Evolutionary conservation across 1,284 basidiomycete genomes (phyloP).

Genomic region (Acaromyces ingoldii): DNA sequence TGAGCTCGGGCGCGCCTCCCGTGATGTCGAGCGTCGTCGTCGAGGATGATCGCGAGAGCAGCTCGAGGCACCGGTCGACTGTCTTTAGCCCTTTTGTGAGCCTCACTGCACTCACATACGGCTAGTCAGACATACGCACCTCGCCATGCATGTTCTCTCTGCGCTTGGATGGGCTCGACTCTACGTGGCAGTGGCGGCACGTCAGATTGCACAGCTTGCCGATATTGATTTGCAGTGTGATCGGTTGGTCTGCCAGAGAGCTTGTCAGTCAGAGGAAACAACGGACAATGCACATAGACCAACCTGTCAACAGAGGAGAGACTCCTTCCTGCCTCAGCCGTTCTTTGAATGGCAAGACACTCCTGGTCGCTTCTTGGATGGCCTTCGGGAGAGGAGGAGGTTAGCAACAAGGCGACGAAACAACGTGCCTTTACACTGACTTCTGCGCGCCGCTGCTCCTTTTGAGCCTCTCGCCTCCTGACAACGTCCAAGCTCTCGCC

Average conservation of each 20-base stretch:
- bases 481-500: neutral
- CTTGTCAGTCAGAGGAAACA: no score
- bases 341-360: neutral
- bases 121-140: neutral
- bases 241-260: neutral
- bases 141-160: neutral
- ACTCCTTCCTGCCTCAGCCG: neutral
- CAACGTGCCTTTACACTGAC: neutral
- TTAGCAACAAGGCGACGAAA: neutral
- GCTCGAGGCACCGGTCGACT: neutral
- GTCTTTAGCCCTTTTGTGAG: neutral
- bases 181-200: slow-evolving; percentile 1
- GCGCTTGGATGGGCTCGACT: neutral
- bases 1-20: neutral
- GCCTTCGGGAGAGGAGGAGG: neutral
- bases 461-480: neutral
- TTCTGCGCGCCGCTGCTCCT: neutral
- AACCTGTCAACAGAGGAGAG: neutral
- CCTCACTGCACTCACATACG: neutral
- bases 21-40: neutral
- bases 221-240: neutral
- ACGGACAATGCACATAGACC: no score
- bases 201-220: slow-evolving; percentile 2
- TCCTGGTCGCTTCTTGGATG: neutral
- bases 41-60: neutral